Evolutionary conservation across 1,284 basidiomycete genomes (phyloP), one percentile per base, ranked within the genome.

Genomic region (Cutaneotrichosporon curvatum): DNA sequence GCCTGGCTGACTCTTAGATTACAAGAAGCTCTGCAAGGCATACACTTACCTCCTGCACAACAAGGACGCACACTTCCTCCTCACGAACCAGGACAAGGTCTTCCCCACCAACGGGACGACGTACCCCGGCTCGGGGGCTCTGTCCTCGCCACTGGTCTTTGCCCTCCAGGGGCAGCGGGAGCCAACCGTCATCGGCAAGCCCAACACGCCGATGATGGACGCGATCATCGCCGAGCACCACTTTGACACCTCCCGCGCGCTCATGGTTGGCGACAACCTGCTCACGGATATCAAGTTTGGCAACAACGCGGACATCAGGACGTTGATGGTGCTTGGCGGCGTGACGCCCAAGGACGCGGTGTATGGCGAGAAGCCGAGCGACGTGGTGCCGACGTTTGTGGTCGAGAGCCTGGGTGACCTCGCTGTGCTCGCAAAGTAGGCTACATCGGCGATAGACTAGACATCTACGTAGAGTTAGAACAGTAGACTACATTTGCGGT

Each of bases 261-360:
- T 98, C 62, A 95, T 99, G 86, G 79, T 97, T 35, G 94, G 94
- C 33, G 94, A 98, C 71, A 81, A 95, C 49, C 76, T 98, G 51
- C 84, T 88, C 61, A 98, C 95, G 2, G 95, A 99, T 71, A 70
- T 72, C 20, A 56, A 85, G 39, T 98, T 98, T 61, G 94, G 89
- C 37, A 79, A 87, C 67, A 79, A 79, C 37, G 89, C 89, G 20
- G 87, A 87, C 12, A 76, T 97, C 18, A 73, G 85, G 14, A 94
- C 91, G 1, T 74, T 97, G 43, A 80, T 97, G 35, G 95, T 98
- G 42, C 75, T 98, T 55, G 95, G 91, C n/a, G 94, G 86, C 40
- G 83, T 91, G 47, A 82, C 86, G 10, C 74, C 76, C 25, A 79
- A 81, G 63, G 75, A 78, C 33, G 83, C 88, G 41, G 77, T 91